Evolutionary conservation across 1,139 yeast genomes (phyloP).

Genomic region (Pichia sp.): DNA sequence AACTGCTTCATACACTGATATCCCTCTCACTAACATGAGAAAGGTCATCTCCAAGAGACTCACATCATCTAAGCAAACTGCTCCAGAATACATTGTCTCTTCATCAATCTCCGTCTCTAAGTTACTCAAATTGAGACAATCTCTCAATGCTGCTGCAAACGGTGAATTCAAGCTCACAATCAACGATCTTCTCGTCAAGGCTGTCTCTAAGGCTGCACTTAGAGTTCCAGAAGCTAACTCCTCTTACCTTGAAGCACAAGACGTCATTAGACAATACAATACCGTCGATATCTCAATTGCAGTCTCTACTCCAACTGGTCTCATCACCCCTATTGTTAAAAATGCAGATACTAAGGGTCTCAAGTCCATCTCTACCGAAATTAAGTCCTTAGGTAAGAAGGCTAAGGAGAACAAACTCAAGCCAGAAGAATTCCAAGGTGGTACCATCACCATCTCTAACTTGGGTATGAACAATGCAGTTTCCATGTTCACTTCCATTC

Average conservation of each 20-base stretch:
- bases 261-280: slow-evolving; percentile 85
- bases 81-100: slow-evolving; percentile 90
- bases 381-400: slow-evolving; percentile 92
- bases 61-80: slow-evolving; percentile 73
- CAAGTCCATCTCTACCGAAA: slow-evolving; percentile 67
- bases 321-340: slow-evolving; percentile 91
- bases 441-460: slow-evolving; percentile 96
- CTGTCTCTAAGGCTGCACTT: slow-evolving; percentile 81
- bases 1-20: slow-evolving; percentile 62
- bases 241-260: slow-evolving; percentile 85
- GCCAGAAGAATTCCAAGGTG: slow-evolving; percentile 99
- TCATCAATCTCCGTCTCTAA: slow-evolving; percentile 82
- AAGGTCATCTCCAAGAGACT: slow-evolving; percentile 88
- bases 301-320: slow-evolving; percentile 96
- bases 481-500: slow-evolving; percentile 84
- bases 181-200: slow-evolving; percentile 91
- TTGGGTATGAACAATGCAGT: slow-evolving; percentile 98
- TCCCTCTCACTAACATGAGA: slow-evolving; percentile 89
- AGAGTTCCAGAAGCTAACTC: slow-evolving; percentile 94
- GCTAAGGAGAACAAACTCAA: slow-evolving; percentile 88
- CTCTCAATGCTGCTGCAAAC: slow-evolving; percentile 78
- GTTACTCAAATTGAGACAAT: slow-evolving; percentile 84
- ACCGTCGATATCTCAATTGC: slow-evolving; percentile 97
- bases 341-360: slow-evolving; percentile 86
- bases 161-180: slow-evolving; percentile 90